Evolutionary conservation across 1,284 basidiomycete genomes (phyloP).

Genomic region (Anthracocystis setariae): DNA sequence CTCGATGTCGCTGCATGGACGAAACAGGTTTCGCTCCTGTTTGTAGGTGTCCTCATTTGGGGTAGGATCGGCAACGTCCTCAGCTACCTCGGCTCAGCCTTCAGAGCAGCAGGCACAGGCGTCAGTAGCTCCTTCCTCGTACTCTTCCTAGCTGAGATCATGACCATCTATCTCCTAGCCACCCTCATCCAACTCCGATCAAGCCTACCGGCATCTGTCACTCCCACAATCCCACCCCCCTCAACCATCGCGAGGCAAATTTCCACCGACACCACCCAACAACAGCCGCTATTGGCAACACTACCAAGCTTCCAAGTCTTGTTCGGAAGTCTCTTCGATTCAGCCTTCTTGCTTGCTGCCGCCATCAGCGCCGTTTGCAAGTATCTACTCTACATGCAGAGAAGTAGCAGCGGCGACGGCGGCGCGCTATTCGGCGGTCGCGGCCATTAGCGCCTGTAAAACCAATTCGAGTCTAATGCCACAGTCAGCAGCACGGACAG

Average conservation of each 20-base stretch:
- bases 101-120: slow-evolving; percentile 68
- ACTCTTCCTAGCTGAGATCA: slow-evolving; percentile 69
- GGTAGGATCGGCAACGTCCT: slow-evolving; percentile 68
- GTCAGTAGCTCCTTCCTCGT: slow-evolving; percentile 69
- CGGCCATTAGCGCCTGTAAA: background rate
- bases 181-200: slow-evolving; percentile 69
- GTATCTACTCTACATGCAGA: slow-evolving; percentile 38
- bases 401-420: slow-evolving; percentile 31
- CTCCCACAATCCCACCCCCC: slow-evolving; percentile 2
- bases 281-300: slow-evolving; percentile 64
- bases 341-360: slow-evolving; percentile 67
- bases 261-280: slow-evolving; percentile 5
- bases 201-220: slow-evolving; percentile 47
- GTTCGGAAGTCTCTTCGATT: slow-evolving; percentile 68
- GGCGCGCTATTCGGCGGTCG: slow-evolving; percentile 35
- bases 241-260: background rate
- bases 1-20: slow-evolving; percentile 68
- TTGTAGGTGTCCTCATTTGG: slow-evolving; percentile 69
- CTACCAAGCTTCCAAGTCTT: slow-evolving; percentile 69
- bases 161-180: slow-evolving; percentile 69
- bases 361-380: slow-evolving; percentile 47
- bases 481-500: no score
- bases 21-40: slow-evolving; percentile 66
- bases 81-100: slow-evolving; percentile 65
- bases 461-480: no score